Percentiles rank a stretch among this genome's conserved stretches.
Conservation (phyloP, 2,329 filamentous ascomycete genomes). For the Neurospora sp. region DNA sequence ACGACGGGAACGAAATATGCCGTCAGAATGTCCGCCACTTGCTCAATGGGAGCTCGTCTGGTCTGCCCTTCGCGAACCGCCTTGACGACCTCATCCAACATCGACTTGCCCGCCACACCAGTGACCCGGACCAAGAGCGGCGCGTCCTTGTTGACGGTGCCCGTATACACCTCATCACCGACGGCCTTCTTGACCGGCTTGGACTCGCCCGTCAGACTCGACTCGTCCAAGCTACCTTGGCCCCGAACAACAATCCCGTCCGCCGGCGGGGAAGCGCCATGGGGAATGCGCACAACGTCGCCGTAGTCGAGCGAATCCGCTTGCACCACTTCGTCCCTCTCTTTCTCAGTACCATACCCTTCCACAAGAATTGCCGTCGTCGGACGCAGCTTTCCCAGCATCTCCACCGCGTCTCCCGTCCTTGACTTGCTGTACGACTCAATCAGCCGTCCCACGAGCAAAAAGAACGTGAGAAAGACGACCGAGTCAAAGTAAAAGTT, state of each 20-base stretch:
- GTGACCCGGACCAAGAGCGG: conserved; percentile 56
- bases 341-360: conserved; percentile 26
- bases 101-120: conserved; percentile 56
- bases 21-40: conserved; percentile 62
- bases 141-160: conserved; percentile 62
- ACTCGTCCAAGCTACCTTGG: conserved; percentile 72
- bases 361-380: conserved; percentile 64
- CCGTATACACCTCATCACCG: conserved; percentile 60
- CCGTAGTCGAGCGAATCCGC: conserved; percentile 68
- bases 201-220: conserved; percentile 77
- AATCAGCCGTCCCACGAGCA: conserved; percentile 63
- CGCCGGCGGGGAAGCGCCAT: conserved; percentile 75
- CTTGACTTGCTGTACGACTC: conserved; percentile 90
- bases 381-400: conserved; percentile 68
- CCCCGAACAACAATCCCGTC: conserved; percentile 62
- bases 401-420: conserved; percentile 76
- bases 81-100: conserved; percentile 72
- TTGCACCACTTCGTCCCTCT: conserved; percentile 31
- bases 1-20: conserved; percentile 70
- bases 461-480: conserved; percentile 82
- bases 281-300: conserved; percentile 63
- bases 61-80: conserved; percentile 71
- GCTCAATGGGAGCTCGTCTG: conserved; percentile 64
- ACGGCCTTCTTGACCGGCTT: conserved; percentile 51
- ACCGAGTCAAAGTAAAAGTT: conserved; percentile 85